phyloP scores from a whole-genome alignment of 768 basidiomycete species.

The Podaxis sp. region DNA sequence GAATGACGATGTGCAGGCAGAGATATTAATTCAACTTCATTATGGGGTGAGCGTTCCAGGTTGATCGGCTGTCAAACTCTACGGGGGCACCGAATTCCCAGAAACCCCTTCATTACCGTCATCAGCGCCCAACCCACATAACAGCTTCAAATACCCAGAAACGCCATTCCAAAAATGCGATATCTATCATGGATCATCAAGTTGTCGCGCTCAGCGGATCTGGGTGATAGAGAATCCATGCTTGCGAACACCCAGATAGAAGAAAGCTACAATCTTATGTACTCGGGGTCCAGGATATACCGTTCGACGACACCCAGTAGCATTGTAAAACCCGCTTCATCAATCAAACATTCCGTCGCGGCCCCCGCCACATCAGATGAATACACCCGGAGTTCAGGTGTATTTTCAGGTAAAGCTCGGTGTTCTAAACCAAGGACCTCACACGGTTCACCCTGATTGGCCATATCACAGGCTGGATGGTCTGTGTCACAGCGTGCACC shows the following conservation, averaged over 20 bases:
- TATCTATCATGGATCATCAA: not conserved
- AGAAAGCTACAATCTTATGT: constrained; percentile 16
- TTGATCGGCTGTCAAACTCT: constrained; percentile 5
- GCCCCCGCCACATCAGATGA: not conserved
- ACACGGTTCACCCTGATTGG: not conserved
- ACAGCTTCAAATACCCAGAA: not conserved
- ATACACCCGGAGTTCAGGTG: constrained; percentile 1
- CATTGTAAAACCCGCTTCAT: constrained; percentile 35
- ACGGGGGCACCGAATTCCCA: not conserved
- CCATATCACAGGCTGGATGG: not conserved
- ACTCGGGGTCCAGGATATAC: constrained; percentile 16
- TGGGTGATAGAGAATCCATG: not conserved
- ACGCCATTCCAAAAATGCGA: not conserved
- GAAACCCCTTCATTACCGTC: not conserved
- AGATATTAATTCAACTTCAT: not conserved
- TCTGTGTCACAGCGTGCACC: constrained; percentile 6
- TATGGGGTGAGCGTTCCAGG: constrained; percentile 2
- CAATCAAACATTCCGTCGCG: constrained; percentile 17
- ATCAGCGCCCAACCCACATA: not conserved
- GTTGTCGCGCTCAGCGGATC: not conserved
- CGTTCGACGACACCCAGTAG: constrained; percentile 34
- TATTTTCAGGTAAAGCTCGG: not conserved
- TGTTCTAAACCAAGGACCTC: not conserved
- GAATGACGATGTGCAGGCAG: not conserved
- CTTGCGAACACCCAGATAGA: not conserved